Evolutionary conservation across 768 basidiomycete species (phyloP).

Genomic region (Suillus variegatus): DNA sequence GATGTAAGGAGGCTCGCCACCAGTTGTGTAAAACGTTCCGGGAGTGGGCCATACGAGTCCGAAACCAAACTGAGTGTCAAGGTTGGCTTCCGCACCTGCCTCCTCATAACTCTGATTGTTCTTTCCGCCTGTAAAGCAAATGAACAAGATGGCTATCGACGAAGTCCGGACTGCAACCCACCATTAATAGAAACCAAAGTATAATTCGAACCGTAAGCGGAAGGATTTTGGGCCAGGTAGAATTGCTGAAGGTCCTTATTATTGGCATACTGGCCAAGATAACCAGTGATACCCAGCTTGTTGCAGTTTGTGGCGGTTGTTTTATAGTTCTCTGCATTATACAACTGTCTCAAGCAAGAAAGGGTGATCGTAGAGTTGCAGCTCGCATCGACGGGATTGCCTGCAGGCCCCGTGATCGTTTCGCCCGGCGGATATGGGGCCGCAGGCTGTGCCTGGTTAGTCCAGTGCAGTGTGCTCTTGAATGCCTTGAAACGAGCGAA

Average conservation of each 20-base stretch:
- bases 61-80: slow-evolving; percentile 69
- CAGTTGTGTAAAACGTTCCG: slow-evolving; percentile 61
- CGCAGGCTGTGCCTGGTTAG: slow-evolving; percentile 11
- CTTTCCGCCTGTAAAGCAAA: slow-evolving; percentile 46
- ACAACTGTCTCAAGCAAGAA: slow-evolving; percentile 54
- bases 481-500: slow-evolving; percentile 52
- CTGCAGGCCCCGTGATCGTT: slow-evolving; percentile 31
- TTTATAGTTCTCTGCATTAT: slow-evolving; percentile 50
- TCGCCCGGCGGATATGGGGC: slow-evolving; percentile 10
- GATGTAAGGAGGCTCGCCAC: slow-evolving; percentile 59
- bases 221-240: slow-evolving; percentile 48
- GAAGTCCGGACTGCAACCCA: slow-evolving; percentile 21
- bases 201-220: slow-evolving; percentile 52
- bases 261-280: slow-evolving; percentile 57
- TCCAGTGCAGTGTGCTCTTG: slow-evolving; percentile 41
- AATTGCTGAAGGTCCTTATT: slow-evolving; percentile 51
- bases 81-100: slow-evolving; percentile 65
- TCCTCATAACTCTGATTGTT: slow-evolving; percentile 56
- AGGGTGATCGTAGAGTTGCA: slow-evolving; percentile 55
- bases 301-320: slow-evolving; percentile 46
- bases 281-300: slow-evolving; percentile 55
- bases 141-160: slow-evolving; percentile 12
- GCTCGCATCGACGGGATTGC: slow-evolving; percentile 44
- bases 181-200: slow-evolving; percentile 57
- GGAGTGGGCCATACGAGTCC: slow-evolving; percentile 66